These are phyloP conservation scores for Botrytis fragariae DNA, from an alignment of 2,329 filamentous ascomycete genomes.

Conservation along the genomic window DNA sequence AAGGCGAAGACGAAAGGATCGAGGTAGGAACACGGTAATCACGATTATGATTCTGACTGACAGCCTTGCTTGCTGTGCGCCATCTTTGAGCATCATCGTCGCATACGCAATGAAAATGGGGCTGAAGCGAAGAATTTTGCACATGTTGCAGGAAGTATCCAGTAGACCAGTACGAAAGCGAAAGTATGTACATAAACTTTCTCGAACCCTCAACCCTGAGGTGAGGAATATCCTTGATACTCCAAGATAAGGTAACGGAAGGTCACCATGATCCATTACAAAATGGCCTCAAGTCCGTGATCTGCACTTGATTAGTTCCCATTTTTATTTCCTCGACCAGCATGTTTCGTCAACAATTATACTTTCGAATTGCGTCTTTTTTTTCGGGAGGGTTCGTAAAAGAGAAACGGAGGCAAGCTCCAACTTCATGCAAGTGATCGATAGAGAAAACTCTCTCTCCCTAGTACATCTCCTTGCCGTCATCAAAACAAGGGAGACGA, in stretches of 20 bases:
- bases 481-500: conserved; percentile 5
- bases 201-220: conserved; percentile 15
- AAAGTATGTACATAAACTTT: conserved; percentile 7
- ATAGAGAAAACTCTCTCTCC: conserved; percentile 7
- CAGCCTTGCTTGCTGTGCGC: conserved; percentile 10
- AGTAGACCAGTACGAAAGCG: conserved; percentile 3
- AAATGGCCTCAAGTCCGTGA: conserved; percentile 15
- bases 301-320: conserved; percentile 10
- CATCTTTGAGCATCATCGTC: conserved; percentile 3
- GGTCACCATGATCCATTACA: conserved; percentile 7
- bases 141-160: conserved; percentile 14
- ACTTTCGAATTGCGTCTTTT: conserved; percentile 15
- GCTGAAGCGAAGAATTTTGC: conserved; percentile 15
- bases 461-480: neutral
- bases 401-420: conserved; percentile 8
- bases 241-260: conserved; percentile 18
- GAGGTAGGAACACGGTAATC: neutral
- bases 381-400: neutral
- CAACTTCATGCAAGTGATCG: conserved; percentile 19
- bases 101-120: conserved; percentile 17
- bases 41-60: neutral
- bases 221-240: conserved; percentile 20
- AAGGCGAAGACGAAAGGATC: neutral
- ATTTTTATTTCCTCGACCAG: neutral
- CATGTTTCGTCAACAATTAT: conserved; percentile 11